Conservation (phyloP, 2,329 filamentous ascomycete species). For the Neocucurbitaria cava region DNA sequence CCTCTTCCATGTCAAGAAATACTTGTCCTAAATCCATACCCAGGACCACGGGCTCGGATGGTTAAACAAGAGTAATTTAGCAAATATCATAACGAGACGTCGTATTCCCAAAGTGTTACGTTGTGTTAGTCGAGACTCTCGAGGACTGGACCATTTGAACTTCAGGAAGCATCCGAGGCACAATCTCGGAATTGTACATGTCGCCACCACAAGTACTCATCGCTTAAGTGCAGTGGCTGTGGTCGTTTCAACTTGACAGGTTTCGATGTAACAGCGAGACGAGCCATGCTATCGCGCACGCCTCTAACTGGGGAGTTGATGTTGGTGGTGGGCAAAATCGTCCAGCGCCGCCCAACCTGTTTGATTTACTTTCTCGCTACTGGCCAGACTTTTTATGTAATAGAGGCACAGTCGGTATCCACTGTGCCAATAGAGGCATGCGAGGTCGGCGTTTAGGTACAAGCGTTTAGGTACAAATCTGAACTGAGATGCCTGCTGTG, state of each 20-base stretch:
- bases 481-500: too few relatives aligned
- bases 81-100: background rate
- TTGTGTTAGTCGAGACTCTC: background rate
- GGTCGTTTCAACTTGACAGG: background rate
- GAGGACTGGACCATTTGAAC: background rate
- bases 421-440: background rate
- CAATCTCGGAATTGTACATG: background rate
- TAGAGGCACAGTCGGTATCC: background rate
- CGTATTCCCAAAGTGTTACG: background rate
- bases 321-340: background rate
- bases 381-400: background rate
- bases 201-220: background rate
- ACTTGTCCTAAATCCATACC: background rate
- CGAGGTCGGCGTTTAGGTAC: background rate
- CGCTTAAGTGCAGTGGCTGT: background rate
- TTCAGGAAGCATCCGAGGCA: background rate
- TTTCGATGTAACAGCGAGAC: background rate
- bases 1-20: background rate
- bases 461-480: too few relatives aligned
- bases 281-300: background rate
- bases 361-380: background rate
- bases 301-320: background rate
- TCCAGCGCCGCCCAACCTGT: background rate
- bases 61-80: background rate
- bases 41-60: background rate